Evolutionary conservation across 2,329 filamentous ascomycete species (phyloP).

Genomic region (Microascus cirrosus): DNA sequence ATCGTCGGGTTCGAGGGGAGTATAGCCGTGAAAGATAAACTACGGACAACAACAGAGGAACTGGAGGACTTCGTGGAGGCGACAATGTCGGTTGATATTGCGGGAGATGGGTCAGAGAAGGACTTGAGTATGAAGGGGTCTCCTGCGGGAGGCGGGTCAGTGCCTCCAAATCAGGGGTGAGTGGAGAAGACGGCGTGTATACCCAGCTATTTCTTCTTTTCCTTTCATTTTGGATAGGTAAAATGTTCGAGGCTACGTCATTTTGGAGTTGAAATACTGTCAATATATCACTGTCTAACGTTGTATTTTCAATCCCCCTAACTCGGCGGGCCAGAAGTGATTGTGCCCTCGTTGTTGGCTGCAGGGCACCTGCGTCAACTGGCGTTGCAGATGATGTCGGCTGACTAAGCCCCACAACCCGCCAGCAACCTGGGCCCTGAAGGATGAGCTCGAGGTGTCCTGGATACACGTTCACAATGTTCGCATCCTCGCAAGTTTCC

Average conservation of each 20-base stretch:
- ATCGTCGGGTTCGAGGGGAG: conserved; percentile 89
- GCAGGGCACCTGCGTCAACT: background rate
- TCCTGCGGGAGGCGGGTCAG: background rate
- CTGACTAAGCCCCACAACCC: conserved; percentile 1
- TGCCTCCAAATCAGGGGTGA: background rate
- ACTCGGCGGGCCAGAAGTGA: no score
- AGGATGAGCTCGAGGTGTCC: background rate
- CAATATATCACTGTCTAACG: no score
- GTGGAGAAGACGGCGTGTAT: background rate
- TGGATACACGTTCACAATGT: background rate
- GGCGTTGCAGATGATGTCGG: background rate
- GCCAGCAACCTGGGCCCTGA: background rate
- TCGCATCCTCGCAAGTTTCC: background rate
- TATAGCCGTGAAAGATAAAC: conserved; percentile 81
- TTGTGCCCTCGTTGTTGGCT: no score
- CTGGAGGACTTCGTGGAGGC: conserved; percentile 92
- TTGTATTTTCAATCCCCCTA: no score
- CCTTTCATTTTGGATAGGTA: no score
- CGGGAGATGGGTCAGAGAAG: conserved; percentile 33
- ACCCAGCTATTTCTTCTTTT: background rate
- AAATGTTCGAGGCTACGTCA: no score
- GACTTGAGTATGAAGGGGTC: conserved; percentile 25
- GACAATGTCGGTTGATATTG: conserved; percentile 71
- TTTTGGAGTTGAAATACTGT: no score
- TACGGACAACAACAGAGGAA: conserved; percentile 93